Evolutionary conservation across 805 yeast genomes (phyloP).

Genomic region (Ogataea siamensis): DNA sequence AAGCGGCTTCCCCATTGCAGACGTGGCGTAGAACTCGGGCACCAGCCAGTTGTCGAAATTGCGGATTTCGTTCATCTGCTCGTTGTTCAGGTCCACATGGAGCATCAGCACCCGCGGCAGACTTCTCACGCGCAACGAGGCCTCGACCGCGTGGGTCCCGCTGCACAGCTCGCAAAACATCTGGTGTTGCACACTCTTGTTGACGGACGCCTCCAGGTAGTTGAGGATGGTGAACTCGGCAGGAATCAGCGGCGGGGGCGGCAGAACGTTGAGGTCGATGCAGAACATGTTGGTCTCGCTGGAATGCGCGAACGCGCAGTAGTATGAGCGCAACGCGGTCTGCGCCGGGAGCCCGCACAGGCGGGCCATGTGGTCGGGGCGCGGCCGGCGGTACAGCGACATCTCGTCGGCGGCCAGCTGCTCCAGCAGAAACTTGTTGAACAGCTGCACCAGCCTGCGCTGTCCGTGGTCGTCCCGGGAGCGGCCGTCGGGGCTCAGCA

Average conservation of each 20-base stretch:
- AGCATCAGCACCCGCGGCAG: constrained; percentile 66
- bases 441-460: constrained; percentile 46
- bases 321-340: constrained; percentile 40
- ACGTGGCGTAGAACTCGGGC: constrained; percentile 49
- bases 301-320: constrained; percentile 39
- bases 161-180: constrained; percentile 54
- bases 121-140: constrained; percentile 46
- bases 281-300: constrained; percentile 37
- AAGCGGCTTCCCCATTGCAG: constrained; percentile 28
- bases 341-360: constrained; percentile 45
- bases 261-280: constrained; percentile 40
- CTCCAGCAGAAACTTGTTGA: constrained; percentile 58
- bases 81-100: constrained; percentile 53
- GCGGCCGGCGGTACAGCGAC: constrained; percentile 26
- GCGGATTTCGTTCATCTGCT: constrained; percentile 53
- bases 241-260: constrained; percentile 34
- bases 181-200: constrained; percentile 46
- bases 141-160: constrained; percentile 52
- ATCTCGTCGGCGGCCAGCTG: constrained; percentile 51
- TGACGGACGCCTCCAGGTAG: constrained; percentile 62
- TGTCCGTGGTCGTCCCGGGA: constrained; percentile 43
- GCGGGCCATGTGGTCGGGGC: constrained; percentile 22
- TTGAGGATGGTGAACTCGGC: constrained; percentile 44
- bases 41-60: constrained; percentile 56
- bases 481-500: constrained; percentile 51